Percentiles rank a stretch among this genome's conserved stretches.
phyloP scores from a whole-genome alignment of 2,329 filamentous ascomycete genomes.

The Ascochyta fabae region DNA sequence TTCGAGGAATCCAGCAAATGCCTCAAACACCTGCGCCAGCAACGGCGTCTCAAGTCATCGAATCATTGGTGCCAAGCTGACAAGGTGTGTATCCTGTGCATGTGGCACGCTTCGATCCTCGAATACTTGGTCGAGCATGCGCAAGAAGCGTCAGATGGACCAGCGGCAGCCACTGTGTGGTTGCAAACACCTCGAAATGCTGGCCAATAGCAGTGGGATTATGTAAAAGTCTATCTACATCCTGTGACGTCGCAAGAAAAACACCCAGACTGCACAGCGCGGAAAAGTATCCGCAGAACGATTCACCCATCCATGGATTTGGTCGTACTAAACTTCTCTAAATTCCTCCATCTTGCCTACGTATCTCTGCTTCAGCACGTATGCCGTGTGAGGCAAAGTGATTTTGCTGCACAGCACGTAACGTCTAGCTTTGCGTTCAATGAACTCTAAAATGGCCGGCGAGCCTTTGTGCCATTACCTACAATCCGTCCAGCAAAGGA shows the following conservation, averaged over 20 bases:
- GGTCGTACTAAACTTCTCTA: too few species aligned
- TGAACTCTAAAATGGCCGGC: background rate
- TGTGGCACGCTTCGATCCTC: constrained; percentile 3
- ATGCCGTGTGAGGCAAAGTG: background rate
- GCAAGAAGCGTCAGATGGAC: constrained; percentile 5
- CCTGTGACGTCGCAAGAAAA: constrained; percentile 16
- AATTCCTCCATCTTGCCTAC: too few species aligned
- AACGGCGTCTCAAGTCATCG: constrained; percentile 10
- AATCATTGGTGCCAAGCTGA: constrained; percentile 7
- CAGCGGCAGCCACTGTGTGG: constrained; percentile 16
- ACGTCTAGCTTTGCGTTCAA: background rate
- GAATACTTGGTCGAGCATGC: constrained; percentile 1
- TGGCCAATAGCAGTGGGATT: constrained; percentile 13
- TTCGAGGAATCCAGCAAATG: constrained; percentile 20
- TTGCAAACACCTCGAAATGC: constrained; percentile 3
- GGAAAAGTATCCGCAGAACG: constrained; percentile 17
- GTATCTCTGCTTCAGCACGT: background rate
- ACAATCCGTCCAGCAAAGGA: background rate
- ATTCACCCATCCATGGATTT: background rate
- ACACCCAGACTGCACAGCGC: constrained; percentile 5
- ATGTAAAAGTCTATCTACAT: constrained; percentile 13
- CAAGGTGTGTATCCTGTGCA: background rate
- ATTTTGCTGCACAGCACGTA: background rate
- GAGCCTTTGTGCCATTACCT: background rate
- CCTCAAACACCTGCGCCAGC: constrained; percentile 20